Evolutionary conservation across 164 flowering plant species (phyloP), one percentile per base, ranked within the genome.

Genomic region (Chimonanthus praecox): DNA sequence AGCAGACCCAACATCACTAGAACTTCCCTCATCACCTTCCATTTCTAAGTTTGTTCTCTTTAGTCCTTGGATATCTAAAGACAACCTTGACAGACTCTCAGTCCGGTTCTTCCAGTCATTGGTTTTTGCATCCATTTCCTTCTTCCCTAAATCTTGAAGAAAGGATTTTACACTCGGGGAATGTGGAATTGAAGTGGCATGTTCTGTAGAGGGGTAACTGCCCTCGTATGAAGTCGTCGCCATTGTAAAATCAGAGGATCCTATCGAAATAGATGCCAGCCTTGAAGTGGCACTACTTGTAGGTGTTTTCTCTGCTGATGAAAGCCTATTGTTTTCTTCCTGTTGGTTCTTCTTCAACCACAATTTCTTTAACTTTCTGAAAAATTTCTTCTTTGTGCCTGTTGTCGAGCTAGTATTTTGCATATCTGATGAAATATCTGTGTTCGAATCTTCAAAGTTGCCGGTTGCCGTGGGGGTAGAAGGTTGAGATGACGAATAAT

Each of bases 401-500:
- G 60, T 54, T 0, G 87, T 67, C 49, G 33, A 76, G 60, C 16
- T 54, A 49, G 67, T 76, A 61, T 44, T 64, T 62, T 72, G 82
- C 47, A 69, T 72, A 11, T 78, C 70, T 4, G 83, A 67, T 11
- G 79, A 77, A 60, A 51, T 50, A 47, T 84, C 87, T 46, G 46
- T 4, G 18, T 84, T 74, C 15, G 85, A 73, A 69, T 87, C 94
- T 69, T 91, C 97, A 45, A 63, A 43, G 11, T 86, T 88, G 20
- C 80, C 87, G 16, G 60, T 54, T 87, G 90, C 95, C 3, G 96
- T 84, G n/a, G 81, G 43, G 72, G 61, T 79, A n/a, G 91, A 88
- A 20, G 84, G 72, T 65, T 84, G 91, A 2, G 95, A 88, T 66
- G 88, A 81, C 45, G 94, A 86, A 87, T 88, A 88, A 47, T 63